Conservation (phyloP, 2,329 filamentous ascomycete genomes). For the Stemphylium vesicarium region DNA sequence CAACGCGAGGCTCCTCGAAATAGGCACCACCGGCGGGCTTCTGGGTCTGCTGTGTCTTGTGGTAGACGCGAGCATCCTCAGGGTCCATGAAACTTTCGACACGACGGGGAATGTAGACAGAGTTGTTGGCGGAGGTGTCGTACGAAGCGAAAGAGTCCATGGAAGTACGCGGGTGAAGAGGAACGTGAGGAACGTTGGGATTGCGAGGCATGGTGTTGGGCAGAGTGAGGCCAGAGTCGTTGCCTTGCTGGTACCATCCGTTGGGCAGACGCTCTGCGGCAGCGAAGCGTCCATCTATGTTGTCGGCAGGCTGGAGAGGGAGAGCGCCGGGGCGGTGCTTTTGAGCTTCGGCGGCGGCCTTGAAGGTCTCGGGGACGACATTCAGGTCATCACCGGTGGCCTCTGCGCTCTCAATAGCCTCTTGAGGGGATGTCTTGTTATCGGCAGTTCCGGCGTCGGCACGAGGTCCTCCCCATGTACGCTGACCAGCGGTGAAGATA, state of each 20-base stretch:
- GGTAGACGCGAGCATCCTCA: constrained; percentile 77
- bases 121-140: constrained; percentile 62
- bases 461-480: constrained; percentile 93
- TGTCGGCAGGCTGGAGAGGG: constrained; percentile 74
- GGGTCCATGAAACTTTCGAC: constrained; percentile 80
- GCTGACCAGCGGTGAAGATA: constrained; percentile 90
- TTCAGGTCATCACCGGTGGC: constrained; percentile 86
- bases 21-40: constrained; percentile 54
- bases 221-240: constrained; percentile 69
- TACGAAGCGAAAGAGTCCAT: constrained; percentile 68
- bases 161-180: constrained; percentile 65
- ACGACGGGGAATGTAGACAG: constrained; percentile 69
- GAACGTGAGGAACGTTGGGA: constrained; percentile 53
- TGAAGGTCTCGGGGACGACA: constrained; percentile 85
- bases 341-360: constrained; percentile 59
- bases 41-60: constrained; percentile 65
- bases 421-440: constrained; percentile 73
- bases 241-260: constrained; percentile 72
- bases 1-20: constrained; percentile 42
- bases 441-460: constrained; percentile 87
- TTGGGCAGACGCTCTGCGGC: constrained; percentile 70
- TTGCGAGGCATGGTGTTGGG: constrained; percentile 56
- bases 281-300: constrained; percentile 79
- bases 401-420: constrained; percentile 84
- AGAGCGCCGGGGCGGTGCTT: constrained; percentile 58